A percentile compares a stretch with the other conserved stretches of the same genome.
These are phyloP conservation scores for Neoascochyta sp. DNA, from an alignment of 2,329 filamentous ascomycete species.

Conservation along the genomic window DNA sequence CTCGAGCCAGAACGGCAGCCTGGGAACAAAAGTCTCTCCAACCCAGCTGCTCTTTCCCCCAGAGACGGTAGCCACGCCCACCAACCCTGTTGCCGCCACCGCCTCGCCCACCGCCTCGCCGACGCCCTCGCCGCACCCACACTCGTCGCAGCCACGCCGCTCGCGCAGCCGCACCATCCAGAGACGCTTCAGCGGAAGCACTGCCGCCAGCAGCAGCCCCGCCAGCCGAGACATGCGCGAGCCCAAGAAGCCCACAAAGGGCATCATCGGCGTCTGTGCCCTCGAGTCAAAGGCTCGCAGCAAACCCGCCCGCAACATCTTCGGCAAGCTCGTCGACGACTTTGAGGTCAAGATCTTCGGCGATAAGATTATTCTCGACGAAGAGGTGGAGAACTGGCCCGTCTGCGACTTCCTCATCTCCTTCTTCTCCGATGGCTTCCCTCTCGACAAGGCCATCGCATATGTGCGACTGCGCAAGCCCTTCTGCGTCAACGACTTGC, in stretches of 20 bases:
- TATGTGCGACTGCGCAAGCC: slow-evolving; percentile 91
- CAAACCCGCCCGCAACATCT: slow-evolving; percentile 93
- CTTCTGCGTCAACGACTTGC: slow-evolving; percentile 95
- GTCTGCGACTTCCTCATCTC: slow-evolving; percentile 95
- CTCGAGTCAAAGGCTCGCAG: slow-evolving; percentile 93
- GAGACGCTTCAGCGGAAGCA: slow-evolving; percentile 76
- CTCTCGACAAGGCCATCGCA: slow-evolving; percentile 91
- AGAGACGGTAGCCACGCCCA: slow-evolving; percentile 19
- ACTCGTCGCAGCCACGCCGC: slow-evolving; percentile 18
- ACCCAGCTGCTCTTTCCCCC: slow-evolving; percentile 33
- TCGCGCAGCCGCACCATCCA: slow-evolving; percentile 52
- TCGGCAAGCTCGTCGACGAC: slow-evolving; percentile 87
- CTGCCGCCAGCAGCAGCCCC: slow-evolving; percentile 75
- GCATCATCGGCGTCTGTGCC: slow-evolving; percentile 86
- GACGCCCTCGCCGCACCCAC: slow-evolving; percentile 10
- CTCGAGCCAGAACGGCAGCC: slow-evolving; percentile 42
- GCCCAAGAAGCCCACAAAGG: slow-evolving; percentile 46
- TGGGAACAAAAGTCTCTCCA: slow-evolving; percentile 39
- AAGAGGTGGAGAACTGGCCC: slow-evolving; percentile 95
- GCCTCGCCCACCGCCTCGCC: slow-evolving; percentile 16
- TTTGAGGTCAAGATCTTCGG: slow-evolving; percentile 98
- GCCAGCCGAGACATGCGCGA: slow-evolving; percentile 61
- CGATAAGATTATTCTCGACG: slow-evolving; percentile 96
- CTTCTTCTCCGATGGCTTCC: slow-evolving; percentile 97
- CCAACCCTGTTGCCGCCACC: slow-evolving; percentile 10